Percentiles rank a stretch among this genome's conserved stretches.
phyloP scores from a whole-genome alignment of 129 eudicot genomes.

The Smallanthus sonchifolius region DNA sequence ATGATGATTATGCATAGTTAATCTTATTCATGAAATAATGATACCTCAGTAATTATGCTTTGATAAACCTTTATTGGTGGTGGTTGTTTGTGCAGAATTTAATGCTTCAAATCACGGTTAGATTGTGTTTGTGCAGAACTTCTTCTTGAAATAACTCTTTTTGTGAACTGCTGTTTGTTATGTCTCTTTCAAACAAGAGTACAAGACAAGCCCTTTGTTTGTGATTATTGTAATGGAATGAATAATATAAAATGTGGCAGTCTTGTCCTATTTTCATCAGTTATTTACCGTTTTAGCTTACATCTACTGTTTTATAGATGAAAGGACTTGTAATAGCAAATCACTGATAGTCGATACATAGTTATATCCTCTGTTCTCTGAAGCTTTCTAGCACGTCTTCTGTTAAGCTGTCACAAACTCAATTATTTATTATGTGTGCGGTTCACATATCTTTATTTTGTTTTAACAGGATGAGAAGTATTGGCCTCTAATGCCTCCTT shows the following conservation, averaged over 20 bases:
- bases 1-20: neutral
- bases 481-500: constrained; percentile 94
- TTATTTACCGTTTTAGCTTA: neutral
- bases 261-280: neutral
- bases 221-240: neutral
- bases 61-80: neutral
- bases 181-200: neutral
- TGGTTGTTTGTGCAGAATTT: neutral
- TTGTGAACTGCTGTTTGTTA: neutral
- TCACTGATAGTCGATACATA: neutral
- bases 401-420: neutral
- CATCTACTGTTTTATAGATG: neutral
- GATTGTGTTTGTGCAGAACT: neutral
- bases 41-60: neutral
- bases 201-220: neutral
- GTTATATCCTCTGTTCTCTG: neutral
- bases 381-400: neutral
- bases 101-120: constrained; percentile 1
- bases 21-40: neutral
- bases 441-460: constrained; percentile 8
- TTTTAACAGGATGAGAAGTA: constrained; percentile 63
- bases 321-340: neutral
- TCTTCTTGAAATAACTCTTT: neutral
- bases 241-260: neutral
- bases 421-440: neutral